Base-by-base conservation (phyloP, 257 asterid genomes). In the Cruciata laevipes region DNA sequence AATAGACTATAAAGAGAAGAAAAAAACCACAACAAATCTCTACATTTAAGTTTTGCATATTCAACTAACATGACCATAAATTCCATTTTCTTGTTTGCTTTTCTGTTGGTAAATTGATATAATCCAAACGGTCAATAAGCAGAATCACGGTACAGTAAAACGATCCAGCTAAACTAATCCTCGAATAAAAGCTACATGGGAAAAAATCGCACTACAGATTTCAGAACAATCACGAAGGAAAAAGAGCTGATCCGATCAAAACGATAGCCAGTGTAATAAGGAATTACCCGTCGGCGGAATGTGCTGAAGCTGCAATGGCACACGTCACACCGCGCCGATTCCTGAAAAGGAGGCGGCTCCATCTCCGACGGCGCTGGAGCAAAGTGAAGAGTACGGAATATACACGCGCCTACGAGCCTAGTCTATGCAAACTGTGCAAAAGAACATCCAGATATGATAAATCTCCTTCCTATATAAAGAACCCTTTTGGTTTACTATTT, bases 261-360 rank as follows among this genome's bases (percentile, higher is more conserved):
- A 44, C 62, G 59, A 61, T 61, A 6, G 30, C 2, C 6, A 40
- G 53, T 49, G 75, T 66, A 70, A 67, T 31, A 17, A 62, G 55
- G 13, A 10, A 67, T 74, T 80, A 91, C 98, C 83, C 98, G 96
- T 40, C 99, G 96, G 77, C 96, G 89, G 76, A 93, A 93, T 73
- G 99, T 79, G 82, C 87, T 85, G 87, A 92, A 92, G 80, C 96
- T 90, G 82, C 99, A 88, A 73, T 85, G 86, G 82, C 99, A 90
- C 80, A 90, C 95, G 78, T 93, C 96, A 67, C 99, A 90, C 40
- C 97, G 97, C 49, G 90, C 69, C 60, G 96, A 81, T 71, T 89
- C 98, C 73, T 89, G 95, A 70, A 92, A 89, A 20, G 81, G 84
- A 67, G 97, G 96, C 24, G 92, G 95, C 73, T 89, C 97, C 85